Evolutionary conservation across 2,329 filamentous ascomycete species (phyloP).

Genomic region (Cytospora schulzeri): DNA sequence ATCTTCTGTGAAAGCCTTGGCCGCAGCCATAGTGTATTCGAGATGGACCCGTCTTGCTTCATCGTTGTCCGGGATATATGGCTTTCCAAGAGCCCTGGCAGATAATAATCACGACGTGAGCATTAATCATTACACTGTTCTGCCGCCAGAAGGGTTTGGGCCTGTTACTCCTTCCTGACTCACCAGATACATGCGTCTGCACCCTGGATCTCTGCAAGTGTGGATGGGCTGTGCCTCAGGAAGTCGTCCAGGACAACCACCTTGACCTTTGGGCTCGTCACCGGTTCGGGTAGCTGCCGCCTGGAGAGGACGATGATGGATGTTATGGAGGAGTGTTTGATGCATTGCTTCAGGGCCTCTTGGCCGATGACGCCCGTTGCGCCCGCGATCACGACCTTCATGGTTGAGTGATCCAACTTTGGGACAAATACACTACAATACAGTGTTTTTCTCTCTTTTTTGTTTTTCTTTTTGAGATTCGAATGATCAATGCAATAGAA

Average conservation of each 20-base stretch:
- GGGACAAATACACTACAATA: too few species aligned
- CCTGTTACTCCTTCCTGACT: neutral
- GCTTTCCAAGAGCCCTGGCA: neutral
- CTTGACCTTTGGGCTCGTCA: neutral
- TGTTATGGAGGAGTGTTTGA: neutral
- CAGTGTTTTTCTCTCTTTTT: too few species aligned
- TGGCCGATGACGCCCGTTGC: conserved; percentile 48
- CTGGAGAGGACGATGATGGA: conserved; percentile 10
- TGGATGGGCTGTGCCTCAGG: neutral
- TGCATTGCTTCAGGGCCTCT: conserved; percentile 37
- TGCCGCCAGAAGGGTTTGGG: neutral
- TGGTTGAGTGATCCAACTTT: neutral
- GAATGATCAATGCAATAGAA: neutral
- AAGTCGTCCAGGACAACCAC: conserved; percentile 7
- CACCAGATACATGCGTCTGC: conserved; percentile 22
- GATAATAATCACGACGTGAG: too few species aligned
- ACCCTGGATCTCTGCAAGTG: neutral
- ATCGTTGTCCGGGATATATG: neutral
- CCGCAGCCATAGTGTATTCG: neutral
- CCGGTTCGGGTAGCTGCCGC: neutral
- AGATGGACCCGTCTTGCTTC: neutral
- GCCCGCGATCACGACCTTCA: conserved; percentile 51
- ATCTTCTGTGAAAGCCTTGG: neutral
- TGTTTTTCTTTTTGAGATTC: too few species aligned
- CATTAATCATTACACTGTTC: too few species aligned